phyloP scores from a whole-genome alignment of 108 stramenopile genomes.

The Skeletonema potamos region DNA sequence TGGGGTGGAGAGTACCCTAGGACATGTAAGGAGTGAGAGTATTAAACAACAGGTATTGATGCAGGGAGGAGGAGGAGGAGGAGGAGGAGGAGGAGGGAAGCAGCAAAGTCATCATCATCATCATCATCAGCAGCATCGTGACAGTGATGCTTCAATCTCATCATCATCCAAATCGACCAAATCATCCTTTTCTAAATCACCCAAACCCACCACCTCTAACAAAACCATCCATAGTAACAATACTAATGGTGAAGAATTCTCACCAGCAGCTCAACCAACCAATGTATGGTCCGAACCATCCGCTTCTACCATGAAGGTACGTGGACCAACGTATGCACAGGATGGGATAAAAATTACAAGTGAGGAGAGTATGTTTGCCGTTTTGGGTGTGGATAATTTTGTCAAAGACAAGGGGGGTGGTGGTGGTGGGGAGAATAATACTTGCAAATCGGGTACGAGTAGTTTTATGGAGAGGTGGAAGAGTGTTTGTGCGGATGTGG shows the following conservation, averaged over 20 bases:
- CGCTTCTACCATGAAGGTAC: conserved; percentile 37
- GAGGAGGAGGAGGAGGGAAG: too few relatives aligned
- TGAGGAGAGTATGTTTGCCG: conserved; percentile 34
- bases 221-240: background rate
- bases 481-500: conserved; percentile 23
- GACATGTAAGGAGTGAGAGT: background rate
- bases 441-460: conserved; percentile 10
- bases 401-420: conserved; percentile 7
- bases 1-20: conserved; percentile 13
- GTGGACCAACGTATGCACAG: conserved; percentile 22
- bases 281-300: conserved; percentile 46
- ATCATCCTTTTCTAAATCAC: background rate
- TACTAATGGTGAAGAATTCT: background rate
- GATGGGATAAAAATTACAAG: conserved; percentile 35
- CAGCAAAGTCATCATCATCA: too few relatives aligned
- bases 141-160: background rate
- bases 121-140: background rate
- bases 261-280: conserved; percentile 4
- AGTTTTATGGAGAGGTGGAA: conserved; percentile 35
- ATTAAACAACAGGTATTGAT: background rate
- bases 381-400: conserved; percentile 53
- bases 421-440: background rate
- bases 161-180: background rate
- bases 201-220: background rate
- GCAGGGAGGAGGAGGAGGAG: background rate